Base-by-base conservation (phyloP, 23 red algal species). In the Gracilaria gracilis region DNA sequence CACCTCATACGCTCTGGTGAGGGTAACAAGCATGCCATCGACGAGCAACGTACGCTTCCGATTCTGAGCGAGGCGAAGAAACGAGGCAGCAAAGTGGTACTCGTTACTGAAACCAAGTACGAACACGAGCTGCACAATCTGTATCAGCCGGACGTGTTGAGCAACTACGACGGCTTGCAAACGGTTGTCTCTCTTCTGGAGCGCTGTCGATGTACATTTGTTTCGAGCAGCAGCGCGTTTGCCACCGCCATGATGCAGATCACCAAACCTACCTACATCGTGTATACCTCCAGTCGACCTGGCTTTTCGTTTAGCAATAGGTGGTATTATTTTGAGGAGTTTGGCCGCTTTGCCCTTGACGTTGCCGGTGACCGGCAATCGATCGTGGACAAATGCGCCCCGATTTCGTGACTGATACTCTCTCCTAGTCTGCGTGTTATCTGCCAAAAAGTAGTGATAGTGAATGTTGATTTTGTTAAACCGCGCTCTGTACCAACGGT, bases 241-340 rank as follows among this genome's bases (percentile, higher is more conserved):
- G 79, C 79, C 20, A 46, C 79, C 4, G 79, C 79, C 20, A 82
- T 82, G 79, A 27, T 82, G 37, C 79, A 82, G 79, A 57, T 82
- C 39, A 61, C 79, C 24, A n/a, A 31, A 24, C 79, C 79, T 16
- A 62, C 79, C 0, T 82, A 64, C 36, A 33, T 82, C 1, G 79
- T 82, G 54, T 82, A 82, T 37, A 82, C 59, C 6, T 33, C 50
- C 0, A 82, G 59, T 82, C 79, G 51, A 9, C 16, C 12, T 15
- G 79, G 79, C 33, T 82, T 82, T 61, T 66, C 53, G 28, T 82
- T 82, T 25, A 25, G 34, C 12, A 54, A 31, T 21, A 33, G 29
- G 4, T 66, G 55, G 79, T 82, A 82, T 46, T 13, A 53, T 36
- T 64, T 82, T 82, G 54, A 82, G 14, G 79, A 82, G 32, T 82